A percentile compares a stretch with the other conserved stretches of the same genome.
Evolutionary conservation across 257 asterid species (phyloP).

Genomic region (Jacaranda copaia): DNA sequence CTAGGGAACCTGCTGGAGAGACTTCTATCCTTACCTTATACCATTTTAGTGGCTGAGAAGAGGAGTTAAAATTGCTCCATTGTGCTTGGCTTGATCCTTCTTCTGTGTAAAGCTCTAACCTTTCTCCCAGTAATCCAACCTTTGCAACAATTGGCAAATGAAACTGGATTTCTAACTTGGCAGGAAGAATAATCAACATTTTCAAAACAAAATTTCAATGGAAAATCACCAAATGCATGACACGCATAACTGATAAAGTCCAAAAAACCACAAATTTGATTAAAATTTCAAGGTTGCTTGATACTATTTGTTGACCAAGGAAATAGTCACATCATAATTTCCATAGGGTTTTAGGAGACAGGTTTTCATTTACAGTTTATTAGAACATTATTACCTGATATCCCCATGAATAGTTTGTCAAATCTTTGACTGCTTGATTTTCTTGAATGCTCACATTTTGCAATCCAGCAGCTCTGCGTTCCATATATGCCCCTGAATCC

Average conservation of each 20-base stretch:
- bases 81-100: slow-evolving; percentile 49
- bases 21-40: slow-evolving; percentile 64
- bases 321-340: background rate
- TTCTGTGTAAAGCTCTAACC: slow-evolving; percentile 51
- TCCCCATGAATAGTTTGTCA: slow-evolving; percentile 66
- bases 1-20: background rate
- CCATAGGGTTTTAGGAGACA: background rate
- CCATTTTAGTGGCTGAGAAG: slow-evolving; percentile 78
- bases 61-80: slow-evolving; percentile 56
- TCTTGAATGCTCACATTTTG: slow-evolving; percentile 50
- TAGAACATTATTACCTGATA: slow-evolving; percentile 60
- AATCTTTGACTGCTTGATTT: slow-evolving; percentile 29
- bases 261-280: background rate
- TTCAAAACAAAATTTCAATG: background rate
- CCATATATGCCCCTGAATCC: slow-evolving; percentile 89
- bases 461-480: slow-evolving; percentile 66
- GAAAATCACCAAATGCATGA: too few species aligned
- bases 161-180: slow-evolving; percentile 5
- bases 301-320: background rate
- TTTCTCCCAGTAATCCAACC: slow-evolving; percentile 90
- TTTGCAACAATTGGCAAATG: slow-evolving; percentile 32
- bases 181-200: background rate
- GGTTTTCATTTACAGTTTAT: background rate
- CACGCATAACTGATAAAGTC: background rate
- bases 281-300: background rate